Percentiles rank a stretch among this genome's conserved stretches.
These are phyloP conservation scores for Neurospora sp. DNA, from an alignment of 495 filamentous ascomycete species.

Conservation along the genomic window DNA sequence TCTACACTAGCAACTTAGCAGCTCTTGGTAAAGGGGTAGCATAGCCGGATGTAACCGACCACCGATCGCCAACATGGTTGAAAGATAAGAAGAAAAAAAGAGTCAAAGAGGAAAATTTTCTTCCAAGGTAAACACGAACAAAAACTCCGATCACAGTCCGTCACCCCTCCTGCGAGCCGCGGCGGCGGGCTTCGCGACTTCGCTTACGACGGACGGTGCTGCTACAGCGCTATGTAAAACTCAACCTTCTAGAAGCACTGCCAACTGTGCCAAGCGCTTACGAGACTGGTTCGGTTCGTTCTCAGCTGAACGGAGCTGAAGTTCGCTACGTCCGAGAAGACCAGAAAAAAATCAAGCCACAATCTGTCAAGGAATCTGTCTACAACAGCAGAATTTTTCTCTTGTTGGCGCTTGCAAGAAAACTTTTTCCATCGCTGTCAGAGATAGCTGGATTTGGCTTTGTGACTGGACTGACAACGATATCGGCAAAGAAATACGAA, in stretches of 20 bases:
- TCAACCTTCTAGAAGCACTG: background rate
- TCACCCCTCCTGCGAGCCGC: background rate
- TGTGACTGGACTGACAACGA: background rate
- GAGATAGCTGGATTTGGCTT: background rate
- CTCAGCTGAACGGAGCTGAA: background rate
- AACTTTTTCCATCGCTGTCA: background rate
- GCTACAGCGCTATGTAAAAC: background rate
- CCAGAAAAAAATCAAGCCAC: background rate
- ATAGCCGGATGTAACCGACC: background rate
- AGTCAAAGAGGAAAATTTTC: background rate
- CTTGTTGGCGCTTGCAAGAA: background rate
- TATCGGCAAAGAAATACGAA: background rate
- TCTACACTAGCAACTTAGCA: background rate
- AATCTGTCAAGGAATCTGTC: background rate
- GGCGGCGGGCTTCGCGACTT: background rate
- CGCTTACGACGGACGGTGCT: background rate
- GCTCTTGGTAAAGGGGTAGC: background rate
- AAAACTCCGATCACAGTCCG: background rate
- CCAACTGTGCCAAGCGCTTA: background rate
- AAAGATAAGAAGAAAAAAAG: background rate
- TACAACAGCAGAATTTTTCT: background rate
- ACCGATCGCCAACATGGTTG: background rate
- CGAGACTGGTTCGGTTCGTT: background rate
- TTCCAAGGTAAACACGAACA: background rate
- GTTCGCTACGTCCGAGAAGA: background rate